phyloP scores from a whole-genome alignment of 75 land plant genomes.

The Sequoia sempervirens region DNA sequence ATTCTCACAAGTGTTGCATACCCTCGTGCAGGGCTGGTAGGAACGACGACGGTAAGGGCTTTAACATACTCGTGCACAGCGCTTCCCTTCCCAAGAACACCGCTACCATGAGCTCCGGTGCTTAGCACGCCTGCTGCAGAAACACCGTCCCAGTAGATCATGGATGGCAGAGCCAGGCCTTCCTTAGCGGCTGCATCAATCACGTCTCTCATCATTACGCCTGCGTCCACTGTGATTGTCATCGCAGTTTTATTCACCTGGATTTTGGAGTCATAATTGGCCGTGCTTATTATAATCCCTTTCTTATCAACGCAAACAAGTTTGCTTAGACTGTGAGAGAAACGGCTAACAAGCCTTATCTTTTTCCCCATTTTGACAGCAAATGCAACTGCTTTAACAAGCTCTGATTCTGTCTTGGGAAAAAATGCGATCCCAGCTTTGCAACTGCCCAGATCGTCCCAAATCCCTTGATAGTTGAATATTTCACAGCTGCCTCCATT shows the following conservation, averaged over 20 bases:
- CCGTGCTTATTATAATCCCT: no score
- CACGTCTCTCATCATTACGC: slow-evolving; percentile 9
- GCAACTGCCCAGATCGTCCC: no score
- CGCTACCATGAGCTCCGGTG: slow-evolving; percentile 26
- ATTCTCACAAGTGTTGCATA: slow-evolving; percentile 14
- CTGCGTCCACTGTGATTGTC: slow-evolving; percentile 20
- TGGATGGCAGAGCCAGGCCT: slow-evolving; percentile 10
- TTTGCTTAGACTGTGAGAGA: no score
- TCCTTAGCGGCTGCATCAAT: not conserved
- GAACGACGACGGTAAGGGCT: slow-evolving; percentile 19
- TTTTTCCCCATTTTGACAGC: no score
- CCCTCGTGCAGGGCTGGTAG: slow-evolving; percentile 22
- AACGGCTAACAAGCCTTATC: no score
- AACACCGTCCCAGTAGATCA: slow-evolving; percentile 22
- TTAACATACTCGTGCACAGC: slow-evolving; percentile 27
- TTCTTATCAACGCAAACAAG: no score
- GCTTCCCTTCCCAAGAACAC: slow-evolving; percentile 19
- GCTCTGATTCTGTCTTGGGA: no score
- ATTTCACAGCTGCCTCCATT: not conserved
- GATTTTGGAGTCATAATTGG: slow-evolving; percentile 6
- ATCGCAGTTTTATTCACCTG: slow-evolving; percentile 1
- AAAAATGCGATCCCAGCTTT: no score
- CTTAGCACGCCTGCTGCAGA: slow-evolving; percentile 17
- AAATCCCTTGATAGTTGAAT: no score
- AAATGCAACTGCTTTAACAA: no score